Conservation (phyloP, 176 grass and related monocot species). For the Carex parvula region DNA sequence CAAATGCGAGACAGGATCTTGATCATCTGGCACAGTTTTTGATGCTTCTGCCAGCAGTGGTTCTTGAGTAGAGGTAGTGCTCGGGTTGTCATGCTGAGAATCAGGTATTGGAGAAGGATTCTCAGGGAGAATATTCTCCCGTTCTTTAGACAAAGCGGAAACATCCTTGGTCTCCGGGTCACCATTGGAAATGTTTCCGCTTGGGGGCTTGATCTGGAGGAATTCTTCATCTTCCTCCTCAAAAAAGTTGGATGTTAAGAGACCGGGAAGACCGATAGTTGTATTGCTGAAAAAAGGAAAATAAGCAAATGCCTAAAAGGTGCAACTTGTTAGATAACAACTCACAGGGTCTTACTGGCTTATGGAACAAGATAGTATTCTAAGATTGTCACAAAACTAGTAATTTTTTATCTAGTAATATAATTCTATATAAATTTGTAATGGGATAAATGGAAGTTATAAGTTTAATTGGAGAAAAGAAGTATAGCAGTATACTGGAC, state of each 20-base stretch:
- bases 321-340: constrained; percentile 31
- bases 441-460: constrained; percentile 6
- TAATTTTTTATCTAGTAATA: constrained; percentile 11
- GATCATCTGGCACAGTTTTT: constrained; percentile 26
- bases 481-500: neutral
- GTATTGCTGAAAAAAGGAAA: constrained; percentile 62
- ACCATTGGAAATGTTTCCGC: constrained; percentile 38
- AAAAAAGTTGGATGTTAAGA: constrained; percentile 64
- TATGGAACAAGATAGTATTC: neutral
- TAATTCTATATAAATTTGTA: constrained; percentile 7
- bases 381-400: neutral
- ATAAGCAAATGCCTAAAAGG: constrained; percentile 28
- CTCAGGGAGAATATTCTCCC: constrained; percentile 30
- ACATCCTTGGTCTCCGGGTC: constrained; percentile 39
- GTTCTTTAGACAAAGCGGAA: constrained; percentile 37
- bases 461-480: neutral
- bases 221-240: constrained; percentile 70
- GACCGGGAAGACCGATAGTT: constrained; percentile 58
- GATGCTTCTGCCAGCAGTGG: constrained; percentile 16
- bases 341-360: neutral
- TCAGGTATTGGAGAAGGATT: constrained; percentile 18
- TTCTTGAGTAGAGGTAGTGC: constrained; percentile 6
- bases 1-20: neutral
- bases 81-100: constrained; percentile 1
- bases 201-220: constrained; percentile 32